Evolutionary conservation across 2,329 filamentous ascomycete species (phyloP).

Genomic region (Fusarium ramigenum): DNA sequence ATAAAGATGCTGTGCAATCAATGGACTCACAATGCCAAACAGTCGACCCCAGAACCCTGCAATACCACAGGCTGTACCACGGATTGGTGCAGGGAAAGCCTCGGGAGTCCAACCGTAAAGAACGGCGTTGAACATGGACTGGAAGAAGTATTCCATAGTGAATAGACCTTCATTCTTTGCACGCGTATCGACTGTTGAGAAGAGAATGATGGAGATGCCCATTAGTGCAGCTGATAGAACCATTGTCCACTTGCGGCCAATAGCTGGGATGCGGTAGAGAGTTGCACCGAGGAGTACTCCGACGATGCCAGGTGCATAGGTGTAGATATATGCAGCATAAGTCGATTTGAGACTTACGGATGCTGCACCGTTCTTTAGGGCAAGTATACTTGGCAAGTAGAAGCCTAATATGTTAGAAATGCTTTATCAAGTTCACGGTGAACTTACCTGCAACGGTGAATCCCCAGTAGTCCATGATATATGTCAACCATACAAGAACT

Average conservation of each 20-base stretch:
- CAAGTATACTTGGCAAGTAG: slow-evolving; percentile 60
- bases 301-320: slow-evolving; percentile 61
- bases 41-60: slow-evolving; percentile 68
- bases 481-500: slow-evolving; percentile 50
- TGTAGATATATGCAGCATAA: slow-evolving; percentile 64
- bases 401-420: slow-evolving; percentile 39
- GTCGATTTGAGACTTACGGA: slow-evolving; percentile 55
- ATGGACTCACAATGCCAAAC: slow-evolving; percentile 66
- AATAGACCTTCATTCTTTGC: slow-evolving; percentile 52
- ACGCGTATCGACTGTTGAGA: slow-evolving; percentile 52
- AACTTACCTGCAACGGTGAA: slow-evolving; percentile 50
- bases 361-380: slow-evolving; percentile 59
- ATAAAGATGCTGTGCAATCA: slow-evolving; percentile 61
- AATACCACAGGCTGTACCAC: slow-evolving; percentile 65
- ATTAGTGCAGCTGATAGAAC: slow-evolving; percentile 56
- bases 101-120: slow-evolving; percentile 63
- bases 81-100: slow-evolving; percentile 63
- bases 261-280: slow-evolving; percentile 51
- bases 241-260: slow-evolving; percentile 56
- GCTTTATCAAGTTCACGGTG: rapidly evolving
- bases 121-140: slow-evolving; percentile 51
- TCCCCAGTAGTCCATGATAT: slow-evolving; percentile 52
- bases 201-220: slow-evolving; percentile 57
- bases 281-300: slow-evolving; percentile 59
- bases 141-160: slow-evolving; percentile 56